phyloP scores from a whole-genome alignment of 306 rosid genomes.

The Macrotyloma uniflorum region DNA sequence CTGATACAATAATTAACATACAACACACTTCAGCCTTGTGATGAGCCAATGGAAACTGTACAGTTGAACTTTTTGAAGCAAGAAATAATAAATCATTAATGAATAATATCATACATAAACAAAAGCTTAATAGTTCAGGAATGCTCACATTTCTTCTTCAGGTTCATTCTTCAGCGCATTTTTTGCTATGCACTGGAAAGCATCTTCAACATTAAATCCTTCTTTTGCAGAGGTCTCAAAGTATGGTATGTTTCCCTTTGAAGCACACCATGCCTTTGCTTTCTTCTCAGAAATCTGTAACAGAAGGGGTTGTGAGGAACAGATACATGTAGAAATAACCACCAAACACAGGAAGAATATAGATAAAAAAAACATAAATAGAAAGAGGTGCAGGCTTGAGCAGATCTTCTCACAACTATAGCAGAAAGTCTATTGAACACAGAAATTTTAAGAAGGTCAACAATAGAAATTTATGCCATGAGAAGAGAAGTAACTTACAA shows the following conservation, averaged over 20 bases:
- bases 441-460: conserved; percentile 5
- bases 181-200: conserved; percentile 96
- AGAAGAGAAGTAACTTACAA: conserved; percentile 61
- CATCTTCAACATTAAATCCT: conserved; percentile 97
- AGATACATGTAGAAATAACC: conserved; percentile 13
- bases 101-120: neutral
- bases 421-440: neutral
- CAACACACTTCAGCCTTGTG: neutral
- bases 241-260: conserved; percentile 98
- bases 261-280: conserved; percentile 99
- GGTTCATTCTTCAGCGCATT: conserved; percentile 99
- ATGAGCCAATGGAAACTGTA: neutral
- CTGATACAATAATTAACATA: conserved; percentile 47
- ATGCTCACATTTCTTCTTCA: conserved; percentile 93
- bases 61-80: neutral
- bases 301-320: conserved; percentile 13
- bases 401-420: neutral
- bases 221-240: conserved; percentile 99
- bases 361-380: neutral
- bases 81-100: neutral
- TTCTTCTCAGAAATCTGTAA: conserved; percentile 95
- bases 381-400: neutral
- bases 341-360: neutral
- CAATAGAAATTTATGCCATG: conserved; percentile 20
- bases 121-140: neutral